These are phyloP conservation scores for Amoebophrya sp. DNA, from an alignment of 169 alveolate species.

Conservation along the genomic window DNA sequence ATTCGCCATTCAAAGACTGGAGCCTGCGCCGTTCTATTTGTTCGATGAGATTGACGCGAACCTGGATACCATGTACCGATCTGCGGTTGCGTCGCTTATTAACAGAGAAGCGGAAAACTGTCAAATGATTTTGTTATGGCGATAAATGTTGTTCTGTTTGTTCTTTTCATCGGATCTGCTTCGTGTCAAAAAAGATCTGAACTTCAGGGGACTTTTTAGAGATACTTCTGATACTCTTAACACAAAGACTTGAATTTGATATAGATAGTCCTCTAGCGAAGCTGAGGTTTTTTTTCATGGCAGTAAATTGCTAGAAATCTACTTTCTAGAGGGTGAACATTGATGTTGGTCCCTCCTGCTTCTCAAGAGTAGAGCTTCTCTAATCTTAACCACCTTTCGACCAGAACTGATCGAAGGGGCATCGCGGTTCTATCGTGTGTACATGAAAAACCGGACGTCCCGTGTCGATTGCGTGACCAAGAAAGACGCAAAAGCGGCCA, in stretches of 20 bases:
- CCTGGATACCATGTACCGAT: constrained; percentile 48
- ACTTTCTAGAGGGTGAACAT: too few species aligned
- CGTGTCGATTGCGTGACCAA: constrained; percentile 7
- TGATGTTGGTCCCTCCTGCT: too few species aligned
- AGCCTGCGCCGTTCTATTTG: constrained; percentile 52
- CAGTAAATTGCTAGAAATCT: too few species aligned
- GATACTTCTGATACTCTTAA: too few species aligned
- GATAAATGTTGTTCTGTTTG: too few species aligned
- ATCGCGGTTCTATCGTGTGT: background rate
- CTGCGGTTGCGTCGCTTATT: background rate
- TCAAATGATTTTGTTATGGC: background rate
- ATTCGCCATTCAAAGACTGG: constrained; percentile 50
- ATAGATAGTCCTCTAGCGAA: too few species aligned
- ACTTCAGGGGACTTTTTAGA: too few species aligned
- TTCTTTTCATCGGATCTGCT: too few species aligned
- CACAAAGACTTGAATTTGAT: too few species aligned
- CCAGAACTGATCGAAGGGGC: constrained; percentile 18
- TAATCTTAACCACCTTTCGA: background rate
- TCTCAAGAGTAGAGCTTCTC: too few species aligned
- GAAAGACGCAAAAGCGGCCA: background rate
- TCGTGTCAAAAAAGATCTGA: too few species aligned
- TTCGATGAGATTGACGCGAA: constrained; percentile 54
- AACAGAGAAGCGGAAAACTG: constrained; percentile 10
- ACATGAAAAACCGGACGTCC: background rate
- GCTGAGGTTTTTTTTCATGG: too few species aligned